Percentiles rank a stretch among this genome's conserved stretches.
Evolutionary conservation across 441 rosid species (phyloP).

Genomic region (Pelargonium citronellum): DNA sequence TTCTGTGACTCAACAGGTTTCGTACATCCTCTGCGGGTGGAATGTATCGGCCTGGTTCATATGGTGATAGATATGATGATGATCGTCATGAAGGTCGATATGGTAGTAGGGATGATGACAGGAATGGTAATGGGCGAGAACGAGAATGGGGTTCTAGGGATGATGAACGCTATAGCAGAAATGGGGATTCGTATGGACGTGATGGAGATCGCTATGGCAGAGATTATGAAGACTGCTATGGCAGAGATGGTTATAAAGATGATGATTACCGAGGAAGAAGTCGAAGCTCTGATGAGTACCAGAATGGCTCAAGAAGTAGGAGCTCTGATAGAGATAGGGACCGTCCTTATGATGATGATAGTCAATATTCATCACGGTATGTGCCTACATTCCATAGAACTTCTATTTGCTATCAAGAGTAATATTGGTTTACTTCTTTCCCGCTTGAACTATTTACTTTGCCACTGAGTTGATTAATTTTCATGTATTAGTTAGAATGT

Average conservation of each 20-base stretch:
- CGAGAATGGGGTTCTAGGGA: conserved; percentile 54
- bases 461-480: conserved; percentile 13
- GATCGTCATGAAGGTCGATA: conserved; percentile 1
- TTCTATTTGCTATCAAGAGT: not conserved
- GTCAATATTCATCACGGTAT: conserved; percentile 71
- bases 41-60: conserved; percentile 39
- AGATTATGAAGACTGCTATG: conserved; percentile 77
- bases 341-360: conserved; percentile 42
- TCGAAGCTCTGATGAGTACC: conserved; percentile 22
- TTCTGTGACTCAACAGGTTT: conserved; percentile 14
- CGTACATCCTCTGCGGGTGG: conserved; percentile 10
- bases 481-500: not conserved
- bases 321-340: conserved; percentile 43
- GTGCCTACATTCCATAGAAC: not conserved
- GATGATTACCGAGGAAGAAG: conserved; percentile 28
- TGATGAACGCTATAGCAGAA: conserved; percentile 36
- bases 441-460: not conserved
- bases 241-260: conserved; percentile 40
- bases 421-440: not conserved
- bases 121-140: conserved; percentile 37
- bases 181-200: conserved; percentile 24
- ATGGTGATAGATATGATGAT: conserved; percentile 42
- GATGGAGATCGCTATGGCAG: conserved; percentile 67
- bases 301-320: conserved; percentile 41
- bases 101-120: conserved; percentile 46